Evolutionary conservation across 1,284 basidiomycete genomes (phyloP).

Genomic region (Megacollybia platyphylla): DNA sequence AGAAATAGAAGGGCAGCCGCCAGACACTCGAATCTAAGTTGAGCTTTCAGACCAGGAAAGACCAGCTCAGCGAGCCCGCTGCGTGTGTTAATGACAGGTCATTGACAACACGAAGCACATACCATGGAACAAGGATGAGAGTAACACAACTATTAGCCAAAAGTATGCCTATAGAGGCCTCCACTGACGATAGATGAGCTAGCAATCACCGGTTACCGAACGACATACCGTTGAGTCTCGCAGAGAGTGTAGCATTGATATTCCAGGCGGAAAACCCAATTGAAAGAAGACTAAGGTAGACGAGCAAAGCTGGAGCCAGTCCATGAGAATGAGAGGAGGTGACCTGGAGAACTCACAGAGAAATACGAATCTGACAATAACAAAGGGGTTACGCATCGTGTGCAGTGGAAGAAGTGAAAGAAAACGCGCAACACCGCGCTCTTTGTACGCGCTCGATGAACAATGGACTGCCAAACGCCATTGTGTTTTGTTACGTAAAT

Average conservation of each 20-base stretch:
- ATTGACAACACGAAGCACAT: conserved; percentile 13
- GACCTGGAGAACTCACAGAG: conserved; percentile 31
- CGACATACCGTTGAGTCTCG: conserved; percentile 23
- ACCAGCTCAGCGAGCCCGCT: conserved; percentile 22
- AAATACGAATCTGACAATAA: conserved; percentile 41
- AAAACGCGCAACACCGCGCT: neutral
- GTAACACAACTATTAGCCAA: conserved; percentile 34
- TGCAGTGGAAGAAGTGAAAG: neutral
- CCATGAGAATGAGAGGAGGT: neutral
- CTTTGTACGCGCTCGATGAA: too few species aligned
- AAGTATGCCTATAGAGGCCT: conserved; percentile 36
- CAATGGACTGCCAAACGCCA: too few species aligned
- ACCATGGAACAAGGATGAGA: conserved; percentile 34
- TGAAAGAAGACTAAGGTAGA: conserved; percentile 35
- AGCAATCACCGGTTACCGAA: neutral
- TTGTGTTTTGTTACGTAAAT: too few species aligned
- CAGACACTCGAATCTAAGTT: conserved; percentile 34
- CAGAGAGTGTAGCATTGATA: conserved; percentile 22
- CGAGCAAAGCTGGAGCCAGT: conserved; percentile 29
- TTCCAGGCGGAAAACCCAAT: conserved; percentile 50
- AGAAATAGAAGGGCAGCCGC: conserved; percentile 38
- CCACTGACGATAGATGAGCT: conserved; percentile 16
- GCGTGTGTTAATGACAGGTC: conserved; percentile 18
- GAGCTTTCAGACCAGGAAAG: conserved; percentile 19
- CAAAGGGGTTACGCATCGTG: conserved; percentile 21